Evolutionary conservation across 129 eudicot species (phyloP).

Genomic region (Arctium lappa): DNA sequence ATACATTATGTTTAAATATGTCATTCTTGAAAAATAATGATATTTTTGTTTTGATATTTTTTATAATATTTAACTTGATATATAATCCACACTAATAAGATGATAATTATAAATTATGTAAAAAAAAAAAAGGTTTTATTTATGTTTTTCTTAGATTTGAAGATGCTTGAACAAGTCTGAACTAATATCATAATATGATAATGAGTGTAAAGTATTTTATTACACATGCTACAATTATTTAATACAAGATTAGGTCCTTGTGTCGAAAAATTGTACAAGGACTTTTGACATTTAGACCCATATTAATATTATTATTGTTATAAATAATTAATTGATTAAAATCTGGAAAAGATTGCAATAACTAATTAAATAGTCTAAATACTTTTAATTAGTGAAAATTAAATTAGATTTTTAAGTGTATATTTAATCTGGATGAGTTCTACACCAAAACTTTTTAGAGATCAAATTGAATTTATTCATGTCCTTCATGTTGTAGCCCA

Average conservation of each 20-base stretch:
- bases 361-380: neutral
- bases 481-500: neutral
- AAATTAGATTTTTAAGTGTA: no score
- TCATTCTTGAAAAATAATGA: neutral
- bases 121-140: neutral
- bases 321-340: neutral
- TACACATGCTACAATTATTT: neutral
- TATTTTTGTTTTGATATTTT: neutral
- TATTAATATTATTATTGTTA: neutral
- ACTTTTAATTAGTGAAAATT: neutral
- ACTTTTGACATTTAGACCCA: neutral
- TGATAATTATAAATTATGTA: neutral
- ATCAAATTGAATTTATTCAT: neutral
- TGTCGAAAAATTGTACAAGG: neutral
- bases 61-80: no score
- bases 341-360: neutral
- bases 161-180: constrained; percentile 1
- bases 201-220: neutral
- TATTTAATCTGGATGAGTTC: neutral
- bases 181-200: neutral
- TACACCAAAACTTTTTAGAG: neutral
- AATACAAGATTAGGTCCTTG: neutral
- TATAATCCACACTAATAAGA: neutral
- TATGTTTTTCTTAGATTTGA: neutral
- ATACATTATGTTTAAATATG: no score